Conservation (phyloP, 257 asterid species). For the Solanum infundibuliforme region DNA sequence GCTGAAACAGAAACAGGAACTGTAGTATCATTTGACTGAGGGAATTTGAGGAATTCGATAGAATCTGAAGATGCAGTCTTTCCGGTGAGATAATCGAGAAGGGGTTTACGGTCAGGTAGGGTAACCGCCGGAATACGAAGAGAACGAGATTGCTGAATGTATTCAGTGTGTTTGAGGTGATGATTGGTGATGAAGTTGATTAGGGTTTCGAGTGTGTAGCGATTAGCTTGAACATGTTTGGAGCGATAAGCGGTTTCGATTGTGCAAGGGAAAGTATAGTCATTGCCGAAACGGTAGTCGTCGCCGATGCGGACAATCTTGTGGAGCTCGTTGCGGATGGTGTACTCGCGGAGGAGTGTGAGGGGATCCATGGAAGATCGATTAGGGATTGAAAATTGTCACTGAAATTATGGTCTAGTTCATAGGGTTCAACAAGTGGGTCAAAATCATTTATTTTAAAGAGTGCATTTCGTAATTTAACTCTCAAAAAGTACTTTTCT, state of each 20-base stretch:
- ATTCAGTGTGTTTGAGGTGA: constrained; percentile 75
- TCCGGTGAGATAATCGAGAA: constrained; percentile 87
- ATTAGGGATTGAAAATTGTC: not conserved
- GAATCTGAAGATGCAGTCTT: constrained; percentile 62
- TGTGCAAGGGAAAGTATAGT: constrained; percentile 73
- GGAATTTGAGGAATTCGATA: constrained; percentile 24
- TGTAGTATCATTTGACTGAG: not conserved
- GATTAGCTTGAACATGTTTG: constrained; percentile 54
- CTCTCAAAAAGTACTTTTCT: too few species aligned
- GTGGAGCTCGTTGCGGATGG: constrained; percentile 59
- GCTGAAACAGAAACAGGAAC: not conserved
- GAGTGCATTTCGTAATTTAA: too few species aligned
- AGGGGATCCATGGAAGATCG: constrained; percentile 62
- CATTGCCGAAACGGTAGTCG: constrained; percentile 72
- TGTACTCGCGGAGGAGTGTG: constrained; percentile 82
- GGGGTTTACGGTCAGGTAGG: constrained; percentile 77
- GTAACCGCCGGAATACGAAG: constrained; percentile 70
- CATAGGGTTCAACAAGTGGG: too few species aligned
- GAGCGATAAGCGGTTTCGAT: constrained; percentile 81
- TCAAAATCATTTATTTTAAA: too few species aligned
- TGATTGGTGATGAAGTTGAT: constrained; percentile 75
- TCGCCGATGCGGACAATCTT: constrained; percentile 50
- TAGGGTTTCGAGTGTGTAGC: constrained; percentile 93
- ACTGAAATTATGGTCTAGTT: not conserved
- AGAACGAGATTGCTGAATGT: constrained; percentile 71